These are phyloP conservation scores for Phytopythium ostracodes DNA, from an alignment of 352 stramenopile genomes.

Conservation along the genomic window DNA sequence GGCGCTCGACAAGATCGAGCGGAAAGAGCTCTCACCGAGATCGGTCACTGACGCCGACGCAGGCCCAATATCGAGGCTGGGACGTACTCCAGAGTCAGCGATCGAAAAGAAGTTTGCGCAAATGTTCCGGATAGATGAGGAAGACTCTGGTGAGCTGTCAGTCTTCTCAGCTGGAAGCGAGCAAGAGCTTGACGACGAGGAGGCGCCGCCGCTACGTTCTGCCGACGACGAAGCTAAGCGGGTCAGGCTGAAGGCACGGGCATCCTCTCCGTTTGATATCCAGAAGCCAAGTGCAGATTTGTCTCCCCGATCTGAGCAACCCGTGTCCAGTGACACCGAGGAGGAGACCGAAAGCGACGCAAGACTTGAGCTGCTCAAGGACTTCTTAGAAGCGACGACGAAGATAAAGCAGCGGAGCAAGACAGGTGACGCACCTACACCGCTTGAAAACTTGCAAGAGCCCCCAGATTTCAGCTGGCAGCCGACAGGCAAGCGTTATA, in stretches of 20 bases:
- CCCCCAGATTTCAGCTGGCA: not conserved
- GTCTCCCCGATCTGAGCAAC: not conserved
- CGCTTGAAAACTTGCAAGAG: no score
- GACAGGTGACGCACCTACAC: not conserved
- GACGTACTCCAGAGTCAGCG: not conserved
- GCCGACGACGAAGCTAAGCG: not conserved
- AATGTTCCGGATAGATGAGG: conserved; percentile 39
- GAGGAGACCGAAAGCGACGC: not conserved
- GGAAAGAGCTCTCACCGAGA: conserved; percentile 9
- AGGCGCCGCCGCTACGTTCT: not conserved
- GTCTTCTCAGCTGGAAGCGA: conserved; percentile 33
- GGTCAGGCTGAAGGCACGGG: not conserved
- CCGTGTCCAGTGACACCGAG: not conserved
- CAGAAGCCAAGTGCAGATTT: not conserved
- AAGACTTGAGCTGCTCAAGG: not conserved
- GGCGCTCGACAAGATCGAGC: conserved; percentile 40
- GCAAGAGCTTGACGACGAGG: conserved; percentile 10
- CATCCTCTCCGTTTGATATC: not conserved
- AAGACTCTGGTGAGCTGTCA: conserved; percentile 30
- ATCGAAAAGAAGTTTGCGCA: conserved; percentile 29
- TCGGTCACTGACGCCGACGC: not conserved
- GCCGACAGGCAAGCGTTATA: not conserved
- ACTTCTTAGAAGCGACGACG: not conserved
- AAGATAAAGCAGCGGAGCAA: not conserved
- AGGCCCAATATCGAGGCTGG: not conserved